Percentiles rank a stretch among this genome's conserved stretches.
Conservation (phyloP, 2,329 filamentous ascomycete genomes). For the Aspergillus eucalypticola region DNA sequence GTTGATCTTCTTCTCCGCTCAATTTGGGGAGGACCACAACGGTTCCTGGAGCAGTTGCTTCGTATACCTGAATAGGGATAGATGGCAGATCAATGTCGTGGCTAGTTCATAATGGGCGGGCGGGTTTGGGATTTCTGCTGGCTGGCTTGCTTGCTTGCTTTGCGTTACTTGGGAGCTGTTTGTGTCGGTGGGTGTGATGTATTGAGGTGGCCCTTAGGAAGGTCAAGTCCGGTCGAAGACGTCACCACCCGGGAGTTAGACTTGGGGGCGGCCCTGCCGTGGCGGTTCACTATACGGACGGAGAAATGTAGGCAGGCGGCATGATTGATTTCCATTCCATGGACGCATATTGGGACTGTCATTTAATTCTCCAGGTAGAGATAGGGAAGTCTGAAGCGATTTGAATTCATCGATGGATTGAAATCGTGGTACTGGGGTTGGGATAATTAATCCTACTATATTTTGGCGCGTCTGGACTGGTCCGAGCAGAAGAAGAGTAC, state of each 20-base stretch:
- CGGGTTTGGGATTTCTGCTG: background rate
- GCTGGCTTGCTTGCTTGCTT: background rate
- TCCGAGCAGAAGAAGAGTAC: background rate
- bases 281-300: background rate
- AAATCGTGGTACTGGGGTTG: background rate
- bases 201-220: background rate
- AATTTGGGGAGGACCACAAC: slow-evolving; percentile 1
- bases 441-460: slow-evolving; percentile 3
- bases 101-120: background rate
- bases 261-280: background rate
- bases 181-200: background rate
- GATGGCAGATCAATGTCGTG: slow-evolving; percentile 5
- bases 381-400: background rate
- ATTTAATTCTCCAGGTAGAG: background rate
- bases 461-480: background rate
- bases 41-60: slow-evolving; percentile 7
- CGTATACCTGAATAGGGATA: slow-evolving; percentile 8
- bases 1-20: slow-evolving; percentile 5
- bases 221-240: slow-evolving; percentile 16
- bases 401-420: slow-evolving; percentile 2
- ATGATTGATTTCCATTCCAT: background rate
- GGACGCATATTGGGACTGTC: background rate
- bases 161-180: background rate
- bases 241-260: slow-evolving; percentile 15
- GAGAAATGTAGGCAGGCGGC: background rate